Base-by-base conservation (phyloP, 2,329 filamentous ascomycete genomes). In the Stemphylium vesicarium region DNA sequence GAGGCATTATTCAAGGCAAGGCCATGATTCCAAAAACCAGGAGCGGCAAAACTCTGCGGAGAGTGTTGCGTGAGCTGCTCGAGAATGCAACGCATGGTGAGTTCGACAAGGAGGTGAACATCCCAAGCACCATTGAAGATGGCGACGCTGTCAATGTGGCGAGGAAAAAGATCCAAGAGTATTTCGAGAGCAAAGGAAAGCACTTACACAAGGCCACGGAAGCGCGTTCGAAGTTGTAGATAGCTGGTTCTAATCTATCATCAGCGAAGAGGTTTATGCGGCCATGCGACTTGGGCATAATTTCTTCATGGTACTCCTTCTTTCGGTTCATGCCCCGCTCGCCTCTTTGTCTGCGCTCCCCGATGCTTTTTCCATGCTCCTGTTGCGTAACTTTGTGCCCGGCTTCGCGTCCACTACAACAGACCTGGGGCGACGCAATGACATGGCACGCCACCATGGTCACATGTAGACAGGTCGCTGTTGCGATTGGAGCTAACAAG, bases 1-100 rank as follows among this genome's bases (percentile, higher is more conserved):
- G 92, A 8, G 93, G 93, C 2, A 89, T 96, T 68, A 89, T 96
- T 47, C 90, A 92, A 61, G 91, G 91, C 35, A 87, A 86, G 62
- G 88, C 88, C 13, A 93, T 96, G 83, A 96, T 97, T 47, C 93
- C 94, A 5, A 93, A 93, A 80, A 97, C 94, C 13, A 79, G 93
- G 24, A 92, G 88, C n/a, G 94, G 94, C 24, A 98, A 97, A 83
- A 96, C 92, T 4, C 76, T 97, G 55, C 82, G 93, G 3, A 81
- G 93, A 20, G 91, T 96, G 29, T 77, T 97, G 72, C 82, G 91
- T 29, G 91, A 96, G 77, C 78, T 97, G 62, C 78, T 96, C 13
- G 93, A 97, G 78, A 91, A 96, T 70, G 92, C 86, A 0, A 86
- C 88, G 4, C 83, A 88, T 56, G 90, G 85, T 1, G 85, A 93